Conservation (phyloP, 768 basidiomycete species). For the Phaffia australis region DNA sequence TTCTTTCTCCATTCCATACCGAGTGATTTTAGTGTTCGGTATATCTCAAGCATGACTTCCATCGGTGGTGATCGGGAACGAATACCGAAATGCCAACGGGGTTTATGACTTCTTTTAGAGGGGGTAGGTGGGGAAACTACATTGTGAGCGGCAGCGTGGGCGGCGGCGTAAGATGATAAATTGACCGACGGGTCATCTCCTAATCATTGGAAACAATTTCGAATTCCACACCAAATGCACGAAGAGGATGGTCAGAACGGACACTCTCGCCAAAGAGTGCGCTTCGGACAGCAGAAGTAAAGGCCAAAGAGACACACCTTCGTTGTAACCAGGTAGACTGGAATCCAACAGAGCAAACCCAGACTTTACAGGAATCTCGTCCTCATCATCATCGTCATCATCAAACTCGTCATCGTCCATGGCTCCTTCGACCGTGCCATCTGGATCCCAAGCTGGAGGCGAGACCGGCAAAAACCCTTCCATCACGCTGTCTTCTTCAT, state of each 20-base stretch:
- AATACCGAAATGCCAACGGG: constrained; percentile 98
- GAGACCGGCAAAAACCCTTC: constrained; percentile 40
- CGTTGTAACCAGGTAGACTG: constrained; percentile 52
- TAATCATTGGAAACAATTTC: background rate
- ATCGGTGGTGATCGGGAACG: constrained; percentile 81
- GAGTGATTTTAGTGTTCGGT: constrained; percentile 73
- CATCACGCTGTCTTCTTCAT: constrained; percentile 48
- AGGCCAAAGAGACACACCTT: constrained; percentile 28
- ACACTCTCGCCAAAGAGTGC: background rate
- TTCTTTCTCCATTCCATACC: constrained; percentile 99
- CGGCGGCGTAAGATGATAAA: constrained; percentile 31
- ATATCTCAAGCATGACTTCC: constrained; percentile 99
- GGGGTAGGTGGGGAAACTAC: constrained; percentile 17
- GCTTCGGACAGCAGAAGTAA: background rate
- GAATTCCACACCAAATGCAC: background rate
- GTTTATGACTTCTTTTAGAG: constrained; percentile 44
- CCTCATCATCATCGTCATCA: constrained; percentile 32
- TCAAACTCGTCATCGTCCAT: constrained; percentile 49
- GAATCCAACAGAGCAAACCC: constrained; percentile 84
- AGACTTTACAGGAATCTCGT: constrained; percentile 46
- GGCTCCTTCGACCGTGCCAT: constrained; percentile 54
- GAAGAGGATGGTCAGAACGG: background rate
- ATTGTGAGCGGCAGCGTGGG: constrained; percentile 33
- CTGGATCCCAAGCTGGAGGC: constrained; percentile 39
- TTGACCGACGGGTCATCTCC: constrained; percentile 20